Percentiles rank a stretch among this genome's conserved stretches.
phyloP scores from a whole-genome alignment of 2,329 filamentous ascomycete genomes.

The Fusarium sp. region DNA sequence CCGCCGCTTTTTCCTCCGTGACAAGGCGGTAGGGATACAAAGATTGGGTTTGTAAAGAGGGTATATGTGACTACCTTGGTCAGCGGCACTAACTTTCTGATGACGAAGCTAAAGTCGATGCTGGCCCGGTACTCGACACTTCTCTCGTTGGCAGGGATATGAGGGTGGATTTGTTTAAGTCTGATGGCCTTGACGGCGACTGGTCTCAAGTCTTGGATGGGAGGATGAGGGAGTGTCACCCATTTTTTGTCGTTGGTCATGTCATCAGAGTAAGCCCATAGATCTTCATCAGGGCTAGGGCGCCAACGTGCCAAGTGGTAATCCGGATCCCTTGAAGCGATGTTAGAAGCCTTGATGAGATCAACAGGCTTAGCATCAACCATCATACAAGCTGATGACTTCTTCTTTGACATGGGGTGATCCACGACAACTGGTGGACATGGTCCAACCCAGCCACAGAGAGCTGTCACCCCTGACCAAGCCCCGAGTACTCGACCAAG shows the following conservation, averaged over 20 bases:
- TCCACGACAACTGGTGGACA: slow-evolving; percentile 10
- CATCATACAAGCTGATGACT: not conserved
- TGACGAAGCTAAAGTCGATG: slow-evolving; percentile 11
- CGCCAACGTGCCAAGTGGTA: not conserved
- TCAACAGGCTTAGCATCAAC: not conserved
- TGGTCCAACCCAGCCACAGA: slow-evolving; percentile 17
- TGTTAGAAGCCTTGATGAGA: not conserved
- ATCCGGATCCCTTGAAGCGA: not conserved
- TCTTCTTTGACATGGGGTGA: slow-evolving; percentile 1
- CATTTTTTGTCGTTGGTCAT: slow-evolving; percentile 2
- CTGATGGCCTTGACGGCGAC: slow-evolving; percentile 4
- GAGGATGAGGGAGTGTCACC: not conserved
- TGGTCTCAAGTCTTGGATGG: slow-evolving; percentile 5
- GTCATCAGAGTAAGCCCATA: not conserved
- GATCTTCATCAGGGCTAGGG: not conserved
- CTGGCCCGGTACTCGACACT: slow-evolving; percentile 6
- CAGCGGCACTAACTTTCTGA: not conserved
- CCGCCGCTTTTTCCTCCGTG: not conserved
- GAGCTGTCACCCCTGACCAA: not conserved
- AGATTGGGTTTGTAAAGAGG: slow-evolving; percentile 9
- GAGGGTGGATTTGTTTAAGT: not conserved
- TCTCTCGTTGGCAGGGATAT: not conserved
- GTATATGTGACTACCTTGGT: slow-evolving; percentile 2
- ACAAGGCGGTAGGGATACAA: slow-evolving; percentile 3
- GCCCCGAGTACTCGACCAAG: slow-evolving; percentile 5